Evolutionary conservation across 768 basidiomycete genomes (phyloP).

Genomic region (Neoboletus brunneissimus): DNA sequence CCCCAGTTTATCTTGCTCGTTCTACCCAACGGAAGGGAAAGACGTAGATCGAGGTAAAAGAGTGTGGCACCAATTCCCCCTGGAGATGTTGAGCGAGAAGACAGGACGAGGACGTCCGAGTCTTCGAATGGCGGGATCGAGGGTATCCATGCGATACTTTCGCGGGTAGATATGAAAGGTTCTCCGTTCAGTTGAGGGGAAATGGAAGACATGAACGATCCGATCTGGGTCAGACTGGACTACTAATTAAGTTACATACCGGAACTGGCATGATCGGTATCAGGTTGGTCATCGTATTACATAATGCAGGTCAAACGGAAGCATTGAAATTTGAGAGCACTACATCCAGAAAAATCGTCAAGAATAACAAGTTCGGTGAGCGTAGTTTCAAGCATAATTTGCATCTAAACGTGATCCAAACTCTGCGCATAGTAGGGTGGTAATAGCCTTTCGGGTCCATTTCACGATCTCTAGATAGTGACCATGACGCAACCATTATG

Average conservation of each 20-base stretch:
- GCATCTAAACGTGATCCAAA: background rate
- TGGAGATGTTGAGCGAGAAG: slow-evolving; percentile 22
- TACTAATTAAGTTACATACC: background rate
- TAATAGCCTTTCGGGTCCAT: background rate
- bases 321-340: background rate
- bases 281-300: background rate
- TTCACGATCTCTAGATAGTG: background rate
- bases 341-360: background rate
- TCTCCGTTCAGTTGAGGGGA: slow-evolving; percentile 7
- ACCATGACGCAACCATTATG: background rate
- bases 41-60: slow-evolving; percentile 27
- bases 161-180: slow-evolving; percentile 20
- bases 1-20: slow-evolving; percentile 24
- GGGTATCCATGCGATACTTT: slow-evolving; percentile 25
- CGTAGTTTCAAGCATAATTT: background rate
- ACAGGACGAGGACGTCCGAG: slow-evolving; percentile 29
- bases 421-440: background rate
- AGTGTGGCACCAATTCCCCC: slow-evolving; percentile 14
- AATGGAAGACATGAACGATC: background rate
- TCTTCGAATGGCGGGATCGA: slow-evolving; percentile 21
- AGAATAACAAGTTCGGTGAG: background rate
- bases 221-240: background rate
- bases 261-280: background rate
- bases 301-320: too few species aligned
- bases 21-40: slow-evolving; percentile 20